These are phyloP conservation scores for Salix arbutifolia DNA, from an alignment of 345 rosid genomes.

Conservation along the genomic window DNA sequence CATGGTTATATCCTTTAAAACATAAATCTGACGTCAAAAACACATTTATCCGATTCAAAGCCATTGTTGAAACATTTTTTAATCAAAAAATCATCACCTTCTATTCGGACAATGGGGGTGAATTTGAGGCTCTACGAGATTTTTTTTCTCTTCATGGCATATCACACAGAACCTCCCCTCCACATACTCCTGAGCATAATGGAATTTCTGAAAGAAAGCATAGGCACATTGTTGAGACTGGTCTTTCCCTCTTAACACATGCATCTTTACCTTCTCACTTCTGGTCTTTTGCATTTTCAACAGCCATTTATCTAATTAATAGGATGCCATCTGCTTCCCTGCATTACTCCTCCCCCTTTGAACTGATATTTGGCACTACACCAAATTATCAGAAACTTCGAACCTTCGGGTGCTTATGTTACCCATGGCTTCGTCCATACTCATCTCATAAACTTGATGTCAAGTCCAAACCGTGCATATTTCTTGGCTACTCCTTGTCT, in stretches of 20 bases:
- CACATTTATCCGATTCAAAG: background rate
- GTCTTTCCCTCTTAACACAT: too few species aligned
- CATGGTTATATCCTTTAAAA: background rate
- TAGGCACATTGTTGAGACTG: too few species aligned
- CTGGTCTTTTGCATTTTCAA: background rate
- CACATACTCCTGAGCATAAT: background rate
- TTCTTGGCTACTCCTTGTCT: too few species aligned
- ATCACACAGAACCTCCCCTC: background rate
- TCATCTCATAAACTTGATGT: too few species aligned
- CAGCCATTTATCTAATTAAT: background rate
- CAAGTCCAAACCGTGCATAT: too few species aligned
- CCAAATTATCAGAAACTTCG: background rate
- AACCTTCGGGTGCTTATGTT: background rate
- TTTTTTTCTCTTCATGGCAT: background rate
- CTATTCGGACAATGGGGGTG: background rate
- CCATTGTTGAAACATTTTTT: background rate
- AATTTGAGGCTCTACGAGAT: background rate
- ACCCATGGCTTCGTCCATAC: too few species aligned
- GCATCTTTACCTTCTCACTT: background rate
- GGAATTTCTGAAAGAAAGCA: too few species aligned
- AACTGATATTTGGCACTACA: rapidly evolving
- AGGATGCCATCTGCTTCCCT: background rate
- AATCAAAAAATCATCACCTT: background rate
- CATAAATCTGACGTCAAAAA: background rate
- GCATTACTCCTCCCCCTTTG: rapidly evolving